Evolutionary conservation across 306 rosid genomes (phyloP), one percentile per base, ranked within the genome.

Genomic region (Echinosophora koreensis): DNA sequence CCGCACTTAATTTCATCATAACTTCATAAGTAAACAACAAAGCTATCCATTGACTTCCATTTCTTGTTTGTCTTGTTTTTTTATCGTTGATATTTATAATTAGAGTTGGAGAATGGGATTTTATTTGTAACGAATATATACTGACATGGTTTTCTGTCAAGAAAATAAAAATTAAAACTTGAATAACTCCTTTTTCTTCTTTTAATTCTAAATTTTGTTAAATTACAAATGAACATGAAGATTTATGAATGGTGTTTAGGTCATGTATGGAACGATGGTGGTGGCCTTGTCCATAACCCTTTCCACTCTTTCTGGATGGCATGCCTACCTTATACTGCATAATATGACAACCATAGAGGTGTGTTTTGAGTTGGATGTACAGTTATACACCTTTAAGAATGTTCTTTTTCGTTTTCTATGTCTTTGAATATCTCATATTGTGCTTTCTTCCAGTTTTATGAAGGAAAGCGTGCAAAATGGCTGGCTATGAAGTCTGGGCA

Each of bases 341-440:
- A 94, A 94, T 67, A 87, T 87, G 97, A 90, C 97, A 74, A 94
- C 98, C 79, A 89, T 91, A 76, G 98, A 94, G 98, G 98, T 90
- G 38, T 16, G 87, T 15, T 82, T 66, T 62, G 8, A 61, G 39
- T 41, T 70, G 73, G 42, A 68, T 69, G 14, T 62, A 18, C 56
- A 74, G 42, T 64, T 69, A 11, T 62, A 18, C 56, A 74, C 35
- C 65, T 73, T 35, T 6, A 50, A 42, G 9, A 47, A 35, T 4
- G 8, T 38, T 42, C 10, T 38, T 59, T 73, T n/a, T 72, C 32
- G 34, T 65, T 51, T 69, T 22, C n/a, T 9, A 27, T 65, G 49
- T 50, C 71, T 64, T 56, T 16, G 39, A 49, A 17, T 46, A 79
- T 67, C 49, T 55, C 49, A 62, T 69, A 50, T 13, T 68, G 64